A percentile compares a stretch with the other conserved stretches of the same genome.
Conservation (phyloP, 495 filamentous ascomycete genomes). For the Lasiosphaeria miniovina region DNA sequence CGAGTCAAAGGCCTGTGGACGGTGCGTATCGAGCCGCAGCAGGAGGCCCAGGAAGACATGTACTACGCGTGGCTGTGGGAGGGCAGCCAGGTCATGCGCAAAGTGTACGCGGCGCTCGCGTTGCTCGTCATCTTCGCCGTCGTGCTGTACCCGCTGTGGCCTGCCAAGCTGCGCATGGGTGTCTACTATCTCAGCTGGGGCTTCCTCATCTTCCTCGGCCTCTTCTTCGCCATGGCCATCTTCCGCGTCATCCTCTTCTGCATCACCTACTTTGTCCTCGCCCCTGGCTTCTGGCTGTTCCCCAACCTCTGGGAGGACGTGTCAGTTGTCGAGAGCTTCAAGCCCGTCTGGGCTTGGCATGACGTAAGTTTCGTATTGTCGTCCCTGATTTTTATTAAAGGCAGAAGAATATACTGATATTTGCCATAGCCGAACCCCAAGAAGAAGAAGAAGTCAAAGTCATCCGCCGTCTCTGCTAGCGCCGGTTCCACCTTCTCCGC, state of each 20-base stretch:
- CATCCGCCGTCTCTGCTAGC: constrained; percentile 35
- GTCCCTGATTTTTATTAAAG: background rate
- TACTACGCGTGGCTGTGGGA: constrained; percentile 98
- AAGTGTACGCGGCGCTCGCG: constrained; percentile 81
- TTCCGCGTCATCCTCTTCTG: constrained; percentile 95
- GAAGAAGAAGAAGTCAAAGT: constrained; percentile 64
- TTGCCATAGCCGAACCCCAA: constrained; percentile 31
- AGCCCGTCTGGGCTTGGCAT: constrained; percentile 97
- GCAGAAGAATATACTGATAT: too few relatives aligned
- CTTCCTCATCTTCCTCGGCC: constrained; percentile 82
- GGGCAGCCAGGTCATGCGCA: constrained; percentile 87
- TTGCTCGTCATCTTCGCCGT: constrained; percentile 78
- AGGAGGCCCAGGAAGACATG: constrained; percentile 84
- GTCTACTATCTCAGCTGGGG: constrained; percentile 98
- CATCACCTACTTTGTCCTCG: constrained; percentile 77
- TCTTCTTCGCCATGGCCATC: constrained; percentile 98
- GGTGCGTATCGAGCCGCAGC: constrained; percentile 93
- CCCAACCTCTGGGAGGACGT: constrained; percentile 99
- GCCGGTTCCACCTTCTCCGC: constrained; percentile 43
- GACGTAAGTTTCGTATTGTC: constrained; percentile 59
- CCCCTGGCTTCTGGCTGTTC: constrained; percentile 94
- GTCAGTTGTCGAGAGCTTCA: constrained; percentile 96
- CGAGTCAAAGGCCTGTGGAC: constrained; percentile 94
- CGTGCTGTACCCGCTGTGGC: constrained; percentile 97
- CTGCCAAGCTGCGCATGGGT: constrained; percentile 80